A percentile compares a stretch with the other conserved stretches of the same genome.
Evolutionary conservation across 352 stramenopile species (phyloP).

Genomic region (Peronospora belbahrii): DNA sequence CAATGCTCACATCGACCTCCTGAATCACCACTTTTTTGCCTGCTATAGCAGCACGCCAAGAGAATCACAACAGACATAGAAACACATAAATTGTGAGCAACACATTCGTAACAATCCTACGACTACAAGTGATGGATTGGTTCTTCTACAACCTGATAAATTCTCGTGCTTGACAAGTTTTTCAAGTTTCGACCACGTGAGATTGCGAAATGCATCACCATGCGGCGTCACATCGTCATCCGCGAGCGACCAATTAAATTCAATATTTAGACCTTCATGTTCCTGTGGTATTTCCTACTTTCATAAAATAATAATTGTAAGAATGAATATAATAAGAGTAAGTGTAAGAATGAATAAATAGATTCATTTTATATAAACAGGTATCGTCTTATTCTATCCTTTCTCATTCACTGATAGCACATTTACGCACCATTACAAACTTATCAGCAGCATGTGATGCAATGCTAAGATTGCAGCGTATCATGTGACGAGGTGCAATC

Average conservation of each 20-base stretch:
- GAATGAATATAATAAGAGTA: no score
- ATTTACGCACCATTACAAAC: constrained; percentile 55
- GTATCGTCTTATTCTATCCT: no score
- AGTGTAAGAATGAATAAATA: no score
- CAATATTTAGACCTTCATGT: constrained; percentile 73
- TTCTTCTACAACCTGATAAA: constrained; percentile 22
- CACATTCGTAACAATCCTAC: no score
- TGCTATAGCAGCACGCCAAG: constrained; percentile 17
- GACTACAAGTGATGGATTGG: no score
- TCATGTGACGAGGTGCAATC: constrained; percentile 29
- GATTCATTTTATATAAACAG: no score
- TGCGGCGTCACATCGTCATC: constrained; percentile 76
- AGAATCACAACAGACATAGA: constrained; percentile 5
- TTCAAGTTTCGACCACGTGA: constrained; percentile 54
- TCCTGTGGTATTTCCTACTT: constrained; percentile 65
- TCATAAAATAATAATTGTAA: background rate
- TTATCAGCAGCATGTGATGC: constrained; percentile 65
- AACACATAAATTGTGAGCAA: no score
- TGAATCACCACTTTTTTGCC: constrained; percentile 48
- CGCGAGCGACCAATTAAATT: constrained; percentile 83
- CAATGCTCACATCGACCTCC: constrained; percentile 58
- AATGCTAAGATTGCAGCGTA: constrained; percentile 36
- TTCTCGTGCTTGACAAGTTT: constrained; percentile 62
- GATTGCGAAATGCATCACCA: constrained; percentile 71
- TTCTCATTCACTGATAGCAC: no score